Evolutionary conservation across 2,329 filamentous ascomycete genomes (phyloP).

Genomic region (Xenoacremonium recifei): DNA sequence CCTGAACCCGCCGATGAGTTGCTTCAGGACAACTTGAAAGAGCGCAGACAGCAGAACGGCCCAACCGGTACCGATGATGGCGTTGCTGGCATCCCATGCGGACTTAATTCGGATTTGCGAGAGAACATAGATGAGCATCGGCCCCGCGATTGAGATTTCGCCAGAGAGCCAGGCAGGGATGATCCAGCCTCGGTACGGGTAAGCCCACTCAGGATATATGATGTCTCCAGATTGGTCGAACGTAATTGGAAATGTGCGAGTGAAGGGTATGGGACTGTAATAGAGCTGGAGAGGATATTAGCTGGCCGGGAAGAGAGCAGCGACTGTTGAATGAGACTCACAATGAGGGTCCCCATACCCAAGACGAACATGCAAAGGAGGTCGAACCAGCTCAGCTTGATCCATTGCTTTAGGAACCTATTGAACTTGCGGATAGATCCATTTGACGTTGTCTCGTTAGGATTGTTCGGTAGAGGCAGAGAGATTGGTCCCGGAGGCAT

Average conservation of each 20-base stretch:
- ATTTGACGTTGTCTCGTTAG: conserved; percentile 1
- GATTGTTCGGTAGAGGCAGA: conserved; percentile 10
- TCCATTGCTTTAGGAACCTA: conserved; percentile 44
- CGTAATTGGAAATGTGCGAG: conserved; percentile 60
- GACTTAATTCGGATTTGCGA: conserved; percentile 57
- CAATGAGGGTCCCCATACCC: conserved; percentile 33
- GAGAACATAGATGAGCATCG: conserved; percentile 54
- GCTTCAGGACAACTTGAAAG: conserved; percentile 67
- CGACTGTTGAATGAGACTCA: conserved; percentile 11
- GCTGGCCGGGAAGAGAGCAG: not conserved
- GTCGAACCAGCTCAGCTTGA: conserved; percentile 58
- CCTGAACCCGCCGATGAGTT: conserved; percentile 61
- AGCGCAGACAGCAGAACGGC: conserved; percentile 56
- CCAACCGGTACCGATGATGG: conserved; percentile 60
- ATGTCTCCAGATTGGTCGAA: conserved; percentile 58
- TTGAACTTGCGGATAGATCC: conserved; percentile 10
- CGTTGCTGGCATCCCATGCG: conserved; percentile 62
- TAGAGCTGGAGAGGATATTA: conserved; percentile 41
- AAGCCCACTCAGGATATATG: conserved; percentile 63
- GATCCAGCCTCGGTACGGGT: conserved; percentile 62
- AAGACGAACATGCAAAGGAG: conserved; percentile 57
- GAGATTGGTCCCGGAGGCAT: too few species aligned
- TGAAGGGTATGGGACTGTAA: conserved; percentile 51
- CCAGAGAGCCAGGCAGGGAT: conserved; percentile 59
- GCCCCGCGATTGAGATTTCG: conserved; percentile 55